Evolutionary conservation across 805 yeast species (phyloP), one percentile per base, ranked within the genome.

Genomic region (Wickerhamiella alocasiicola): DNA sequence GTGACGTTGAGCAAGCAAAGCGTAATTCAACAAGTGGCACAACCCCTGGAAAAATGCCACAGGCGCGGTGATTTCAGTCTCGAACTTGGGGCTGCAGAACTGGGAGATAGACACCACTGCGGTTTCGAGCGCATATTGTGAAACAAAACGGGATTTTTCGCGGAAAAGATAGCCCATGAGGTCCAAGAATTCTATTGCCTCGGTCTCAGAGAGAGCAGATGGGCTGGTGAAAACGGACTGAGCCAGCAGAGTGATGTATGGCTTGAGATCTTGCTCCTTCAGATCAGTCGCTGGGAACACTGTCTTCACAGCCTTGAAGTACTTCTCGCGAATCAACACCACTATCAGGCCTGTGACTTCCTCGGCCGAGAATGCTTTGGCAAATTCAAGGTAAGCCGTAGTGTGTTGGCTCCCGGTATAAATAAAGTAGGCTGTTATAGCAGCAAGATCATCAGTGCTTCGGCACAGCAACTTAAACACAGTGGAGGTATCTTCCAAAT

Each of bases 1-100:
- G 53, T 64, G 72, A 40, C 95, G 69, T 51, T 83, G 91, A 52
- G 68, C 68, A 20, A 83, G 60, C 6, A 87, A 55, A 2, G 81
- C 59, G 27, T 70, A 67, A 0, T 94, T 76, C 19, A 80, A 49
- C 0, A 74, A 60, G 41, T 70, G 71, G 5, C 74, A 63, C 3
- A 71, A 47, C 4, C 53, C 46, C 2, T 59, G 42, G 51, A 65
- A 76, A 2, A 63, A 37, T 1, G 55, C 60, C 31, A 57, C 58
- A 12, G 52, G 48, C 1, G 35, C 30, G 1, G 28, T 44, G 9
- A 45, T 37, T 0, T 41, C 42, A 15, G 48, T 44, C 19, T 40
- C 29, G 6, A 54, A 40, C n/a, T 15, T 40, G 36, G 31, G 51
- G 38, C 28, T 46, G 20, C 38, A 35, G 4, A 59, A 41, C 29